Evolutionary conservation across 306 rosid genomes (phyloP).

Genomic region (Castanopsis chinensis): DNA sequence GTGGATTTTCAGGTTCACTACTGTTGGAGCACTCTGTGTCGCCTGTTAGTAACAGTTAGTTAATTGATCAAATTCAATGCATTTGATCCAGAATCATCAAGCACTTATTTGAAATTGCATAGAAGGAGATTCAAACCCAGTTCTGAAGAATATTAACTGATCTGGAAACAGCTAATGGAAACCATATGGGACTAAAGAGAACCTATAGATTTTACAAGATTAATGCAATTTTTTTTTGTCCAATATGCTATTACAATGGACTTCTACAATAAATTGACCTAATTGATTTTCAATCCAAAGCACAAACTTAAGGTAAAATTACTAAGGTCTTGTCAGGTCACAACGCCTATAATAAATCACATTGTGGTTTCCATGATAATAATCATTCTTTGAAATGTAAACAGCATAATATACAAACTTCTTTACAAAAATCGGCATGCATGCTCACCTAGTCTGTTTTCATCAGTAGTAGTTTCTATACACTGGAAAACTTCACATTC

Average conservation of each 20-base stretch:
- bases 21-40: constrained; percentile 34
- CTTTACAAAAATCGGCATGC: constrained; percentile 2
- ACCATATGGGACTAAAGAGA: neutral
- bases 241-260: neutral
- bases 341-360: neutral
- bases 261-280: neutral
- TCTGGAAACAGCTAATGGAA: neutral
- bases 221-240: neutral
- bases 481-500: constrained; percentile 29
- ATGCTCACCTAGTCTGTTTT: constrained; percentile 39
- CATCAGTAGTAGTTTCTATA: constrained; percentile 22
- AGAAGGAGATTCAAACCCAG: neutral
- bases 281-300: neutral
- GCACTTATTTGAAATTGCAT: too few species aligned
- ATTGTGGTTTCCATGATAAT: neutral
- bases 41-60: constrained; percentile 43
- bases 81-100: neutral
- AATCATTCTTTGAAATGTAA: neutral
- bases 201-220: neutral
- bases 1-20: constrained; percentile 49
- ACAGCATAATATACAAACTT: neutral
- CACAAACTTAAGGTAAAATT: neutral
- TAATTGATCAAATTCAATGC: constrained; percentile 24
- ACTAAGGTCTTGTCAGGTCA: neutral
- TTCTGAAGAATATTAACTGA: neutral